Evolutionary conservation across 1,139 yeast genomes (phyloP).

Genomic region (Meyerozyma sp.): DNA sequence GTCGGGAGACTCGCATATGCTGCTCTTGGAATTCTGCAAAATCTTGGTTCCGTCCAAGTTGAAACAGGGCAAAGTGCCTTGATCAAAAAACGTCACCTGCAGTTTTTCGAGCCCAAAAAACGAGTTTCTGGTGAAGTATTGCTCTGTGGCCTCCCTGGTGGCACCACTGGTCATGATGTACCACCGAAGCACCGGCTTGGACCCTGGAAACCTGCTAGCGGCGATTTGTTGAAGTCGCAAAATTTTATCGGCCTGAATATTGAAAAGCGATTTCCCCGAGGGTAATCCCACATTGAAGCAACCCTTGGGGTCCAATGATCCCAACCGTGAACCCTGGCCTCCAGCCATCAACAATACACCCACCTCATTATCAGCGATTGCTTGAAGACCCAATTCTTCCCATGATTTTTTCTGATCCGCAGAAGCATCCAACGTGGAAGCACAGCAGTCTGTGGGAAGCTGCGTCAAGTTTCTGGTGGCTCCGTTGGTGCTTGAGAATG

Average conservation of each 20-base stretch:
- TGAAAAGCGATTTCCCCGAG: slow-evolving; percentile 77
- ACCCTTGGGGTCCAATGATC: slow-evolving; percentile 88
- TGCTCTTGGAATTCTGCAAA: slow-evolving; percentile 49
- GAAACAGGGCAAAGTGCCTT: slow-evolving; percentile 93
- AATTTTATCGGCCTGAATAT: slow-evolving; percentile 88
- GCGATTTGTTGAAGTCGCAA: slow-evolving; percentile 58
- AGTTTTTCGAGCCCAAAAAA: slow-evolving; percentile 63
- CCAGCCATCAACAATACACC: slow-evolving; percentile 95
- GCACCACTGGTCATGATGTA: slow-evolving; percentile 96
- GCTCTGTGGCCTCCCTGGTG: slow-evolving; percentile 72
- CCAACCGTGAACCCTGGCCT: slow-evolving; percentile 95
- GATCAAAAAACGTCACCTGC: slow-evolving; percentile 80
- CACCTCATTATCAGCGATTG: slow-evolving; percentile 68
- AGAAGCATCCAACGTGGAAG: slow-evolving; percentile 42
- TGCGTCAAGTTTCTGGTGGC: slow-evolving; percentile 39
- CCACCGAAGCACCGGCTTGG: slow-evolving; percentile 56
- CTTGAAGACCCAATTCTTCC: slow-evolving; percentile 57
- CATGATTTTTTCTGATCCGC: slow-evolving; percentile 35
- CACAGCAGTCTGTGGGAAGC: slow-evolving; percentile 45
- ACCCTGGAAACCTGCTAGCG: slow-evolving; percentile 20
- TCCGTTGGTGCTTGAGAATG: slow-evolving; percentile 31
- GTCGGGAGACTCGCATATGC: slow-evolving; percentile 85
- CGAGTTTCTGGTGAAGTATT: slow-evolving; percentile 53
- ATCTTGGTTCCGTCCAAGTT: slow-evolving; percentile 65
- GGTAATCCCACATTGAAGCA: slow-evolving; percentile 87